These are phyloP conservation scores for Volvariella surrecta DNA, from an alignment of 1,284 basidiomycete genomes.

Conservation along the genomic window DNA sequence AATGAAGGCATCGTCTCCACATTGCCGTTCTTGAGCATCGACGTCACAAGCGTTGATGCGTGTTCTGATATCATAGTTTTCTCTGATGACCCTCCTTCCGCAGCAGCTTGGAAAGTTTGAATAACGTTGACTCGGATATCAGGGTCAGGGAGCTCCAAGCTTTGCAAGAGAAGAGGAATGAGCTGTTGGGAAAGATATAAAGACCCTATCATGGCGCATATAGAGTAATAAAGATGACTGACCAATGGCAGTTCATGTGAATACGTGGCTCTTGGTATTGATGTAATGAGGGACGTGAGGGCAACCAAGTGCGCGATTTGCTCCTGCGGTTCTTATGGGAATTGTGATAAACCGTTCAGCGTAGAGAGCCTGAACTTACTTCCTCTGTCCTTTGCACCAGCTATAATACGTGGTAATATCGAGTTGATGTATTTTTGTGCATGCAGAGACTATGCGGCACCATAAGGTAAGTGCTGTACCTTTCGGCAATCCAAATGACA, in stretches of 20 bases:
- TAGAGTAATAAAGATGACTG: conserved; percentile 15
- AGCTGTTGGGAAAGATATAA: conserved; percentile 40
- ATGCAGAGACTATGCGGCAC: conserved; percentile 65
- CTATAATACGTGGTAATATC: conserved; percentile 70
- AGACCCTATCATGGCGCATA: neutral
- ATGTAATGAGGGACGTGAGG: conserved; percentile 74
- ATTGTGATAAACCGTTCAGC: conserved; percentile 1
- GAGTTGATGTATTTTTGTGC: conserved; percentile 78
- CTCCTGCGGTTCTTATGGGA: conserved; percentile 26
- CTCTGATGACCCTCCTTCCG: conserved; percentile 48
- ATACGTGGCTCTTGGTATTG: conserved; percentile 74
- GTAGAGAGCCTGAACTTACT: conserved; percentile 24
- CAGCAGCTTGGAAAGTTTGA: conserved; percentile 67
- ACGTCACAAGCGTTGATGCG: conserved; percentile 59
- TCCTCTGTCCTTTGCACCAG: conserved; percentile 39
- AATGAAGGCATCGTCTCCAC: conserved; percentile 40
- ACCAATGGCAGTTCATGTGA: conserved; percentile 61
- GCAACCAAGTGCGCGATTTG: conserved; percentile 79
- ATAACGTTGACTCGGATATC: conserved; percentile 76
- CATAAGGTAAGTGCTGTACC: no score
- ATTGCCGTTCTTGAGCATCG: conserved; percentile 60
- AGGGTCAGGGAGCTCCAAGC: conserved; percentile 70
- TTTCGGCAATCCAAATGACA: conserved; percentile 1
- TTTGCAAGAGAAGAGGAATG: conserved; percentile 82
- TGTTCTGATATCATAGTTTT: conserved; percentile 54